Evolutionary conservation across 2,329 filamentous ascomycete genomes (phyloP).

Genomic region (Purpureocillium takamizusanense): DNA sequence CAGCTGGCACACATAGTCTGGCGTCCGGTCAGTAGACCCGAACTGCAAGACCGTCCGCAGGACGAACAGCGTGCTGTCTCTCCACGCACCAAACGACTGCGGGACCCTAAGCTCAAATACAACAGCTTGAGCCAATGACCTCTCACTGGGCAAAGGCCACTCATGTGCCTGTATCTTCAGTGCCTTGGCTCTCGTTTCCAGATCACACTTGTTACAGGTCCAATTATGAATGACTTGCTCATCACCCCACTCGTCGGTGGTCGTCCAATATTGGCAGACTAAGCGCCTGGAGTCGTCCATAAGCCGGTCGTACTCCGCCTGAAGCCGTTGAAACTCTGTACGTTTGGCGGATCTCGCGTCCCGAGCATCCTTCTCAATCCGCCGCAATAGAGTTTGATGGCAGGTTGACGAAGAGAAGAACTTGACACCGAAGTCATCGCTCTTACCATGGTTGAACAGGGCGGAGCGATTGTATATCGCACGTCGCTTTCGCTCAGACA

Average conservation of each 20-base stretch:
- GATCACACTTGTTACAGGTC: background rate
- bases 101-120: background rate
- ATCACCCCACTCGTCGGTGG: background rate
- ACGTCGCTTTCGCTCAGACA: background rate
- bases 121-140: background rate
- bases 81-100: background rate
- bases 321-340: background rate
- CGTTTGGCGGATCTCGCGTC: background rate
- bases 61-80: background rate
- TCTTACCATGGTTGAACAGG: background rate
- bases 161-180: background rate
- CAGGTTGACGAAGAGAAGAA: background rate
- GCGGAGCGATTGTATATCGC: background rate
- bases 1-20: background rate
- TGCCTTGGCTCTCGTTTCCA: background rate
- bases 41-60: background rate
- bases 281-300: background rate
- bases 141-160: background rate
- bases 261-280: background rate
- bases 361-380: background rate
- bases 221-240: background rate
- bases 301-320: background rate
- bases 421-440: background rate
- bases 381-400: background rate
- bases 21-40: background rate